Conservation (phyloP, 371 early-diverging fungal genomes). For the Apophysomyces sp. region DNA sequence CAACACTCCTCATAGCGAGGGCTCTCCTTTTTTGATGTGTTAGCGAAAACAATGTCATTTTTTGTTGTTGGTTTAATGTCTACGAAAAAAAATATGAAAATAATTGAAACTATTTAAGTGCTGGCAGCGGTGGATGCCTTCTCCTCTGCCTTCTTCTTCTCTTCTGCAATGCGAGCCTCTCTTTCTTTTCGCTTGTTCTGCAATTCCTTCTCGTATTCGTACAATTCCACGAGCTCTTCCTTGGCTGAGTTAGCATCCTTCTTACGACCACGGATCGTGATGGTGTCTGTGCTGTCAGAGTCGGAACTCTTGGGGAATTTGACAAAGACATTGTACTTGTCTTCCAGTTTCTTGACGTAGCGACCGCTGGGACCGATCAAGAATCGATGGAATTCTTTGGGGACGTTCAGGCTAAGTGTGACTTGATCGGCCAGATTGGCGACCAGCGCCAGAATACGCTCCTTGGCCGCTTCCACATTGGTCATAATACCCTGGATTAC, state of each 20-base stretch:
- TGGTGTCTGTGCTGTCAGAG: conserved; percentile 54
- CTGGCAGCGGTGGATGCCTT: conserved; percentile 47
- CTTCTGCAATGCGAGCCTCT: conserved; percentile 36
- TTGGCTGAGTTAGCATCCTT: conserved; percentile 73
- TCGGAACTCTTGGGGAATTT: conserved; percentile 60
- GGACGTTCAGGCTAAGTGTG: conserved; percentile 59
- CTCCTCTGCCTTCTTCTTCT: conserved; percentile 66
- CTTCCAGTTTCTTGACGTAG: conserved; percentile 80
- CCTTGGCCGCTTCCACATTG: conserved; percentile 76
- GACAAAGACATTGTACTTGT: conserved; percentile 77
- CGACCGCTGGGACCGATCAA: conserved; percentile 78
- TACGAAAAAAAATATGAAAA: not conserved
- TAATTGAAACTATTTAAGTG: conserved; percentile 47
- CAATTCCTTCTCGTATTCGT: conserved; percentile 76
- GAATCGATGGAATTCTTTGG: conserved; percentile 66
- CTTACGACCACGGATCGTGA: conserved; percentile 73
- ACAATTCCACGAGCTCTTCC: conserved; percentile 74
- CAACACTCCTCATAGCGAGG: too few species aligned
- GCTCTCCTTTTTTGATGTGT: too few species aligned
- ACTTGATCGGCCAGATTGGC: conserved; percentile 78
- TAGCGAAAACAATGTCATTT: too few species aligned
- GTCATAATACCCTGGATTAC: conserved; percentile 78
- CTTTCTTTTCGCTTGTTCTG: conserved; percentile 43
- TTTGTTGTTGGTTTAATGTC: too few species aligned
- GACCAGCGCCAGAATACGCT: conserved; percentile 65